Evolutionary conservation across 2,329 filamentous ascomycete species (phyloP).

Genomic region (Diaporthe ilicicola): DNA sequence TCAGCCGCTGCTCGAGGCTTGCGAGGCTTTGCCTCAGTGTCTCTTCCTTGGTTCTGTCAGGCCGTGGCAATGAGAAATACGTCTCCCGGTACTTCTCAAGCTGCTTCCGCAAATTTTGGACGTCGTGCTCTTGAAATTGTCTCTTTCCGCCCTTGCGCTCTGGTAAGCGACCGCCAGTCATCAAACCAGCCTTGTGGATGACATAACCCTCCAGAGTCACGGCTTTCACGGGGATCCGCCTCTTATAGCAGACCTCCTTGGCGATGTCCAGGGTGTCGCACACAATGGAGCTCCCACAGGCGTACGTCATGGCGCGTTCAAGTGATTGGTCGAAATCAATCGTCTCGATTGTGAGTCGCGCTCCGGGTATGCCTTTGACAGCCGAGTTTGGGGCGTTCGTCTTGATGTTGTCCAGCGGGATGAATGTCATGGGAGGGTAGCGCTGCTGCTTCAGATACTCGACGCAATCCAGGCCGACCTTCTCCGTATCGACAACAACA

Average conservation of each 20-base stretch:
- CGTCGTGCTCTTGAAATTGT: conserved; percentile 88
- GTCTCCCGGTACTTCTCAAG: conserved; percentile 80
- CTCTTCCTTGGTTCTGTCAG: conserved; percentile 82
- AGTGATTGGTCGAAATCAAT: conserved; percentile 91
- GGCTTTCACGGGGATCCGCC: conserved; percentile 87
- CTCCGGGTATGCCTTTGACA: conserved; percentile 86
- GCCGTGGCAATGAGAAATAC: conserved; percentile 80
- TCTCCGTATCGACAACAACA: conserved; percentile 93
- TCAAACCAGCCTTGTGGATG: conserved; percentile 94
- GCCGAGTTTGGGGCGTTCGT: conserved; percentile 90
- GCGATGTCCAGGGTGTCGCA: conserved; percentile 89
- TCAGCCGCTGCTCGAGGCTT: conserved; percentile 80
- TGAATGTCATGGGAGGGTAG: conserved; percentile 88
- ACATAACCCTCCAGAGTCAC: conserved; percentile 95
- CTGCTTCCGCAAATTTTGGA: conserved; percentile 82
- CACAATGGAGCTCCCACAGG: conserved; percentile 93
- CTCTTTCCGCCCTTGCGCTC: conserved; percentile 79
- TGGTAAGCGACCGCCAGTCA: conserved; percentile 91
- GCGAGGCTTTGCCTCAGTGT: conserved; percentile 79
- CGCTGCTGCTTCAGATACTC: conserved; percentile 92
- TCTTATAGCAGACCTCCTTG: conserved; percentile 88
- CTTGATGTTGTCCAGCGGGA: conserved; percentile 96
- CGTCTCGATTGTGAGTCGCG: conserved; percentile 91
- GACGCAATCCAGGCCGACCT: conserved; percentile 92
- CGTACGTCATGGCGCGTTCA: conserved; percentile 92